Evolutionary conservation across 2,329 filamentous ascomycete species (phyloP).

Genomic region (Rhexocercosporidium sp.): DNA sequence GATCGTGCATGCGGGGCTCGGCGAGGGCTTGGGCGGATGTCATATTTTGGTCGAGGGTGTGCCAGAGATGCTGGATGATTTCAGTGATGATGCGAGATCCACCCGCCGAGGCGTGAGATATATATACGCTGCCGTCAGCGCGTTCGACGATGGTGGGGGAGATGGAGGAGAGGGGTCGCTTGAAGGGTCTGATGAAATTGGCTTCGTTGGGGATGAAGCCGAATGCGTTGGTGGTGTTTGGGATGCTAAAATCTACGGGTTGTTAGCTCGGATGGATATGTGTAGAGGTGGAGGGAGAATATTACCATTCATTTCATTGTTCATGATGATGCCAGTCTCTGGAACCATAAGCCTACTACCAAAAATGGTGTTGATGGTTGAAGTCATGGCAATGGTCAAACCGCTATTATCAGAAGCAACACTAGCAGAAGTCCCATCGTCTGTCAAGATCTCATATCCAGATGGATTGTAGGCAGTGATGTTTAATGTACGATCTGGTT

Average conservation of each 20-base stretch:
- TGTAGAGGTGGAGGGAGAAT: background rate
- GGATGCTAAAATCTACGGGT: conserved; percentile 65
- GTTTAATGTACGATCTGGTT: conserved; percentile 60
- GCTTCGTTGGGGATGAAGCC: conserved; percentile 66
- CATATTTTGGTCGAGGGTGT: conserved; percentile 62
- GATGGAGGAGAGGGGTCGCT: conserved; percentile 69
- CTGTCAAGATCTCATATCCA: conserved; percentile 60
- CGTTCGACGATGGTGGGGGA: conserved; percentile 67
- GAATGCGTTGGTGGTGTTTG: conserved; percentile 66
- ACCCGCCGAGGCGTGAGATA: conserved; percentile 66
- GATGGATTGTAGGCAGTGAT: conserved; percentile 65
- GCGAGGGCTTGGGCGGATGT: conserved; percentile 59
- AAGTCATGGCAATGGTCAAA: conserved; percentile 67
- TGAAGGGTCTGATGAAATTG: conserved; percentile 70
- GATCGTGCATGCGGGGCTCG: conserved; percentile 66
- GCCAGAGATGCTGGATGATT: conserved; percentile 67
- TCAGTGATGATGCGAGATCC: conserved; percentile 71
- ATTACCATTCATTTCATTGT: conserved; percentile 64
- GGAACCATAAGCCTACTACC: conserved; percentile 65
- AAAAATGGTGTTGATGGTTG: conserved; percentile 71
- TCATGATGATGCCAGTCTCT: conserved; percentile 74
- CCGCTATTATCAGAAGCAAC: conserved; percentile 63
- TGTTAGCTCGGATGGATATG: background rate
- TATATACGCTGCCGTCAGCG: conserved; percentile 60
- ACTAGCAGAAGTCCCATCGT: conserved; percentile 57